These are phyloP conservation scores for Cyclocybe cylindracea DNA, from an alignment of 768 basidiomycete species.

Conservation along the genomic window DNA sequence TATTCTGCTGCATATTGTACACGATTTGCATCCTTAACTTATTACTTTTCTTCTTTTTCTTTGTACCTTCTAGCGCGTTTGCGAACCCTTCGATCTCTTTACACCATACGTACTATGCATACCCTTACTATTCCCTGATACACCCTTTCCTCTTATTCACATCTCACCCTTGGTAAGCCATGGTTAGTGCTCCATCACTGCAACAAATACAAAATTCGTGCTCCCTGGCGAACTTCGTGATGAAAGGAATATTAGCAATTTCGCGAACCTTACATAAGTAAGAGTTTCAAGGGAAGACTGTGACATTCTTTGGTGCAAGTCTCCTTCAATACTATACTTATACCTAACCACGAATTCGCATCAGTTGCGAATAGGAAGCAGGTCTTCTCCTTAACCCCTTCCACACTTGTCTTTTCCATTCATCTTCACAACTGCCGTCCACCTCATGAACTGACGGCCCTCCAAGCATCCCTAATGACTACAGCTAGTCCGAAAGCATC, in stretches of 20 bases:
- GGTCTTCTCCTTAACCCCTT: constrained; percentile 9
- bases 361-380: constrained; percentile 6
- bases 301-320: too few relatives aligned
- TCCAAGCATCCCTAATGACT: constrained; percentile 12
- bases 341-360: too few relatives aligned
- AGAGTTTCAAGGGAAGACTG: too few relatives aligned
- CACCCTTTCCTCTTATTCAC: too few relatives aligned
- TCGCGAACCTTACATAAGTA: too few relatives aligned
- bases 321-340: too few relatives aligned
- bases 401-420: neutral
- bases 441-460: constrained; percentile 16
- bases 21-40: constrained; percentile 8
- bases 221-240: too few relatives aligned
- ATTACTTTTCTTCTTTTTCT: neutral
- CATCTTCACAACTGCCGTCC: neutral
- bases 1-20: constrained; percentile 2
- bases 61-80: neutral
- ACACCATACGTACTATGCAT: neutral
- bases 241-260: too few relatives aligned
- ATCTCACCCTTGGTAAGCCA: too few relatives aligned
- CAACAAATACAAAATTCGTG: too few relatives aligned
- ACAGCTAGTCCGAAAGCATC: constrained; percentile 13
- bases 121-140: too few relatives aligned
- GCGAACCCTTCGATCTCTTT: constrained; percentile 1
- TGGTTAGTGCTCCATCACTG: too few relatives aligned